Conservation (phyloP, 1,139 yeast genomes). For the Taphrina wiesneri region DNA sequence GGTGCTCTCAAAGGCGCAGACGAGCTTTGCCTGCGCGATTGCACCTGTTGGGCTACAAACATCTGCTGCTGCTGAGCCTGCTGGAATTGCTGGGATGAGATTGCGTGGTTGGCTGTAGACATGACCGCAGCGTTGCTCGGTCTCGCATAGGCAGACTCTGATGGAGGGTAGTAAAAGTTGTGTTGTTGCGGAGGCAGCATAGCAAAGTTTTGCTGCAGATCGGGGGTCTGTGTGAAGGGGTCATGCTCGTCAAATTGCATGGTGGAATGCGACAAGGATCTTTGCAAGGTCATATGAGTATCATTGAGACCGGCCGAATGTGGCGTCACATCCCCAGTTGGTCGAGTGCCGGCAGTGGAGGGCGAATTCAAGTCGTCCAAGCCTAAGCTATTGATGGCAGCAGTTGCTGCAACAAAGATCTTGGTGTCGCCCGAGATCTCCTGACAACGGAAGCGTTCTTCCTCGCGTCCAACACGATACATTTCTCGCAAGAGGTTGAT, state of each 20-base stretch:
- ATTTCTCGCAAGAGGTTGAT: slow-evolving; percentile 44
- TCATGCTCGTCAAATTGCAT: slow-evolving; percentile 3
- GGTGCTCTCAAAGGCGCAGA: background rate
- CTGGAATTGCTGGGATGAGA: slow-evolving; percentile 3
- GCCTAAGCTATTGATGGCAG: background rate
- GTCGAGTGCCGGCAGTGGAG: background rate
- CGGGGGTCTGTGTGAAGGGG: background rate
- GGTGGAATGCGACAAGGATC: slow-evolving; percentile 3
- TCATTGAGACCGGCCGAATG: background rate
- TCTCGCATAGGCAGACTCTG: background rate
- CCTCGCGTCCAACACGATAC: slow-evolving; percentile 42
- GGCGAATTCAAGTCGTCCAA: slow-evolving; percentile 10
- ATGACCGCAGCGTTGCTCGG: slow-evolving; percentile 12
- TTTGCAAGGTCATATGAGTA: background rate
- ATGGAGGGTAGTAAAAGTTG: background rate
- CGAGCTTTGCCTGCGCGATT: background rate
- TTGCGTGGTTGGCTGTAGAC: background rate
- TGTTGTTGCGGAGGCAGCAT: slow-evolving; percentile 14
- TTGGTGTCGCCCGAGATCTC: slow-evolving; percentile 21
- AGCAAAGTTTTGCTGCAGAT: slow-evolving; percentile 2
- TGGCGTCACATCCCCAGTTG: background rate
- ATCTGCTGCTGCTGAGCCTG: slow-evolving; percentile 17
- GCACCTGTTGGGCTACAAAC: slow-evolving; percentile 4
- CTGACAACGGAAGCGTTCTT: slow-evolving; percentile 34
- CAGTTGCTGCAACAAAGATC: slow-evolving; percentile 29